A percentile compares a stretch with the other conserved stretches of the same genome.
These are phyloP conservation scores for Podila epicladia DNA, from an alignment of 192 early-diverging fungal genomes.

Conservation along the genomic window DNA sequence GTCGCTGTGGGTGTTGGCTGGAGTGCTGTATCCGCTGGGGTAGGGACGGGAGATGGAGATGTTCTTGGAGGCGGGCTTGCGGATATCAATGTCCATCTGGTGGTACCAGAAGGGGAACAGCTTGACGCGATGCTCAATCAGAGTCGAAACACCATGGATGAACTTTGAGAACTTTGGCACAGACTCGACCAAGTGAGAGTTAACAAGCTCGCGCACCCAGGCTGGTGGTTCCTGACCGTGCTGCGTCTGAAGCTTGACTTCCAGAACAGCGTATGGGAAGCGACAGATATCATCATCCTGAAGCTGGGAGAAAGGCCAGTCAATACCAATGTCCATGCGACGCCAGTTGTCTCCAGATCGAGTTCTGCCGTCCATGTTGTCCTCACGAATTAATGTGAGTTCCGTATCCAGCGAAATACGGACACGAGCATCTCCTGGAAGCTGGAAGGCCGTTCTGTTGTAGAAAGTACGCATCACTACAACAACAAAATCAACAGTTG, in stretches of 20 bases:
- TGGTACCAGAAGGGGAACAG: slow-evolving; percentile 96
- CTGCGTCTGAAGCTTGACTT: slow-evolving; percentile 97
- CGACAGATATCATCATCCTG: slow-evolving; percentile 83
- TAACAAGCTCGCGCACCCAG: slow-evolving; percentile 94
- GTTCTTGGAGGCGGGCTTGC: slow-evolving; percentile 74
- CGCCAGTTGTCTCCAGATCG: slow-evolving; percentile 95
- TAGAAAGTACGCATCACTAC: slow-evolving; percentile 93
- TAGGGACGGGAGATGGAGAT: slow-evolving; percentile 62
- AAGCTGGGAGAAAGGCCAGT: slow-evolving; percentile 92
- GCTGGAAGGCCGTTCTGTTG: slow-evolving; percentile 98
- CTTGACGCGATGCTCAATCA: slow-evolving; percentile 80
- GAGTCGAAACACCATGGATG: slow-evolving; percentile 91
- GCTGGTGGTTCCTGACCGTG: slow-evolving; percentile 89
- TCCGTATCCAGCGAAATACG: slow-evolving; percentile 99
- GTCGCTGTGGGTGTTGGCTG: slow-evolving; percentile 47
- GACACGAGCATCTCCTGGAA: slow-evolving; percentile 97
- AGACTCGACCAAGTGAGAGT: slow-evolving; percentile 90
- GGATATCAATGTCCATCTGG: slow-evolving; percentile 95
- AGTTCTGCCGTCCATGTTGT: slow-evolving; percentile 75
- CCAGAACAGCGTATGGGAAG: slow-evolving; percentile 97
- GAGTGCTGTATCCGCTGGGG: slow-evolving; percentile 53
- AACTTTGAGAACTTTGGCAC: slow-evolving; percentile 99
- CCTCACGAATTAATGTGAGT: slow-evolving; percentile 96
- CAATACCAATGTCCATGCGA: slow-evolving; percentile 90
- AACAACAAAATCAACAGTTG: slow-evolving; percentile 5